Base-by-base conservation (phyloP, 1,139 yeast species). In the Pichia sp. region DNA sequence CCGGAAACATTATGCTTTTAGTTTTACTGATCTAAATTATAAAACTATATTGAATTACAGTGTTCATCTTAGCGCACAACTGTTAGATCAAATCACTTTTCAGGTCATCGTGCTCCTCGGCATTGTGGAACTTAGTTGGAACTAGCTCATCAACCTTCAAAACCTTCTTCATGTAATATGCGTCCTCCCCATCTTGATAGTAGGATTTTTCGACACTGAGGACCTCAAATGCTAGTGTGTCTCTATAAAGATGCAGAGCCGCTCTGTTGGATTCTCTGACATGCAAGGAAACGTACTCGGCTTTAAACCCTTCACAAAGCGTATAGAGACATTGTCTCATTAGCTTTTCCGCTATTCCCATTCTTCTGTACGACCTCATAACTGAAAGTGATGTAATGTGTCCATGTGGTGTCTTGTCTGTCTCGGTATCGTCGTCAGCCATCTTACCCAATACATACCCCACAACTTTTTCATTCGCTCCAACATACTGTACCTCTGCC, bases 131-230 rank as follows among this genome's bases (percentile, higher is more conserved):
- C 47, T 70, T 68, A 53, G 80, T 75, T 21, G 91, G 90, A 48
- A 80, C 60, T 54, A 85, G 70, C 25, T 83, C 84, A 7, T 83
- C 84, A 52, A 82, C 65, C 16, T 71, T 71, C 60, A 87, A 73
- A 1, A 73, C 74, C 63, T 85, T 85, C 65, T 82, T 83, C 99
- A 93, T 93, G 42, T 95, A 87, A 69, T 90, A 93, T n/a, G 99
- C 99, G 71, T 95, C 98, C 69, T 95, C 99, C 26, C 96, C 96
- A 69, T 93, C 98, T 54, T 93, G 97, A 66, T 93, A 93, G 68
- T 95, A 93, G 21, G 86, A 79, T 61, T 82, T 86, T 63, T 91
- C 97, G 54, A 93, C 83, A 46, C 85, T 81, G 52, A 85, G 76
- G 45, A 89, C 93, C 63, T 82, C 91, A 67, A 95, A 93, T 57